Evolutionary conservation across 1,284 basidiomycete species (phyloP), one percentile per base, ranked within the genome.

Genomic region (Irpex sp.): DNA sequence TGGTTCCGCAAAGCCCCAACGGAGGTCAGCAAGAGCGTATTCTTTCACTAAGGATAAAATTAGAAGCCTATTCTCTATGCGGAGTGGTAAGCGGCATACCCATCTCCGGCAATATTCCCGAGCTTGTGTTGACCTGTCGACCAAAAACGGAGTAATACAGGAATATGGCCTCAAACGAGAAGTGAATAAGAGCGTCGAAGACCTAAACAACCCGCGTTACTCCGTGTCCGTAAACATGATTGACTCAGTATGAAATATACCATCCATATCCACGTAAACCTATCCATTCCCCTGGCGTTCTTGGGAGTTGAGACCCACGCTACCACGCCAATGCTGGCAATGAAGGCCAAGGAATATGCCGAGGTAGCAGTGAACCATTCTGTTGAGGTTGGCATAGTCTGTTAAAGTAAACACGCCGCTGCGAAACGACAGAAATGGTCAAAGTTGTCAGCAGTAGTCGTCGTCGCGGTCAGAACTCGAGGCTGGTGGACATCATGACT

Each of bases 171-270:
- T 93, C 91, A 62, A 91, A 85, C 1, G 79, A 80, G 72, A 91
- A 90, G 70, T 93, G 91, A 61, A 90, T 90, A 69, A 91, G 78
- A 2, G 84, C 88, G 69, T 92, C 88, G 65, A 91, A 93, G 9
- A 85, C 81, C 85, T 91, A 58, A 39, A 23, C 5, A 36, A 8
- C 5, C 14, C 14, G 18, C 19, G 48, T 54, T 54, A 4, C 9
- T 8, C 18, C 33, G 9, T 1, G 5, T 36, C 4, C 23, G 33
- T 19, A 33, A 33, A 21, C 18, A 7, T 14, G 2, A 36, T 12
- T 35, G 14, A 33, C 4, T 12, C 5, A 47, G 45, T 59, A 69
- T 72, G 19, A n/a, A 2, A 70, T 78, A 67, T 66, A 90, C 88
- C 66, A 90, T 77, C 87, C 88, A 91, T 56, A 90, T 80, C 74